Evolutionary conservation across 1,284 basidiomycete genomes (phyloP), one percentile per base, ranked within the genome.

Genomic region (Cryptococcus sp.): DNA sequence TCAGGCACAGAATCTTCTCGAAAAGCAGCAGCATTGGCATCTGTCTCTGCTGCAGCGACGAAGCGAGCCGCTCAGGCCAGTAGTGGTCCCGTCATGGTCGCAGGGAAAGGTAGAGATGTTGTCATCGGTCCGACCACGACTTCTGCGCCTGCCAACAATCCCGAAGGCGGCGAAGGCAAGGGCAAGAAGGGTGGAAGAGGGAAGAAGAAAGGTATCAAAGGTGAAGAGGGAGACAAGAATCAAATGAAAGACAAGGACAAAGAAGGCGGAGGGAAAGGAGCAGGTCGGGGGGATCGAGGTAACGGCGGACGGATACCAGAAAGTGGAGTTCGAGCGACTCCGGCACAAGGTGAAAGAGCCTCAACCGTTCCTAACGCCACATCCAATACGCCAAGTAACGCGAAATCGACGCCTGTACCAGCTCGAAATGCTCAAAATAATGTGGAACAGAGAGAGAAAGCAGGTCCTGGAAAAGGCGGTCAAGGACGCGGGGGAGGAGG

Each of bases 71-170:
- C 69, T 1, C 61, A 68, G 44, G 65, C 64, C 45, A 50, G 57
- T 23, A 47, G 50, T 16, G 61, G 54, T 15, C 59, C 68, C 10
- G 62, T 64, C 37, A 67, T 72, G 70, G 63, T 74, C 16, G 75
- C 70, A 10, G 76, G 72, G 20, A 74, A 72, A 56, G 75, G 74
- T 3, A 55, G 74, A 34, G 68, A 68, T n/a, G 71, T 75, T 15
- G 63, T 59, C 20, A 64, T 72, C 29, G 29, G 29, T 34, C 29
- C 29, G 29, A 34, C 29, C 8, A 57, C 62, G 10, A 38, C 58
- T 4, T 40, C 62, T 2, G 41, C 61, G 20, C 46, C 39, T 17
- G 44, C 55, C 38, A 29, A 43, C 3, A 54, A 19, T 20, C 16
- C 51, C 46, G 58, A 55, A 23, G 46, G 46, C 48, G 40, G 61